Evolutionary conservation across 371 early-diverging fungal species (phyloP), one percentile per base, ranked within the genome.

Genomic region (Entomophthora muscae): DNA sequence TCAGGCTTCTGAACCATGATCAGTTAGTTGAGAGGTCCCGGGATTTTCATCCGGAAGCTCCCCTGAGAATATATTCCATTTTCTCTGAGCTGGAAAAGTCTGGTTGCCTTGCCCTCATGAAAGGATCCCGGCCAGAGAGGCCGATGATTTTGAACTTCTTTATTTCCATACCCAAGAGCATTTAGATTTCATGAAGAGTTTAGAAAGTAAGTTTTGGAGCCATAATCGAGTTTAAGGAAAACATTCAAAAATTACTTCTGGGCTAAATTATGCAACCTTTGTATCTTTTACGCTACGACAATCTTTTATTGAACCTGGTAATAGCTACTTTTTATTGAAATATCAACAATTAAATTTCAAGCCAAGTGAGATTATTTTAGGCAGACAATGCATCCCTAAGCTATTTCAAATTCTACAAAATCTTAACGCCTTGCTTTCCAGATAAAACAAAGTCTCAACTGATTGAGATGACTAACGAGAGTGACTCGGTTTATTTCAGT

Each of bases 401-500:
- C n/a, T n/a, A n/a, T n/a, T n/a, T n/a, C n/a, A n/a, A n/a, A n/a
- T n/a, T n/a, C n/a, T n/a, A n/a, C n/a, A n/a, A n/a, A n/a, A n/a
- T n/a, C n/a, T 17, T 42, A 42, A 42, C 29, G 42, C 1, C 26
- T 63, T 63, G 26, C 17, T 1, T 52, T 53, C 57, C 76, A 64
- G 70, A 42, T 17, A 71, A 69, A 66, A 57, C 59, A 42, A 67
- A 66, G 32, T 68, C 67, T 0, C 64, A 72, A 53, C 65, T 73
- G 1, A 30, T 72, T 5, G 66, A 57, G 10, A 61, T 68, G 32
- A 76, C 75, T 27, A 53, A 72, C n/a, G 61, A 68, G 12, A 79
- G 75, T 57, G 82, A 89, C 65, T 83, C 84, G 0, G 74, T 91
- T 21, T 90, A 88, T 70, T 66, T 90, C 24, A 86, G 83, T 68